These are phyloP conservation scores for Camillea tinctor DNA, from an alignment of 2,329 filamentous ascomycete genomes.

Conservation along the genomic window DNA sequence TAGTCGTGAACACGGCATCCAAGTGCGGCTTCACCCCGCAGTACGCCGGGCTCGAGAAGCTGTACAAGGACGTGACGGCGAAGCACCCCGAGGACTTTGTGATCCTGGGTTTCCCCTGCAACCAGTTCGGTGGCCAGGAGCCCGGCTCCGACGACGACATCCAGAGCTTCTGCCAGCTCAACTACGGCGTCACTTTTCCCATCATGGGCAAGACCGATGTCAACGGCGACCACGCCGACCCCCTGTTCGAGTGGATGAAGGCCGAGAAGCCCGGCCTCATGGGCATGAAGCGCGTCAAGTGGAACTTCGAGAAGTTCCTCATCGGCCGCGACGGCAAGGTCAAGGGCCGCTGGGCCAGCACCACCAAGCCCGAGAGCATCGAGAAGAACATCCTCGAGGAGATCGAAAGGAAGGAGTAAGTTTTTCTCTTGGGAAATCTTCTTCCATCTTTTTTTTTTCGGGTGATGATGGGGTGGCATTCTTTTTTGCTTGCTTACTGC, in stretches of 20 bases:
- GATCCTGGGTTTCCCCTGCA: slow-evolving; percentile 96
- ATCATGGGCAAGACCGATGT: slow-evolving; percentile 91
- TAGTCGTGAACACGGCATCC: slow-evolving; percentile 96
- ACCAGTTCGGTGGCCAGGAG: slow-evolving; percentile 93
- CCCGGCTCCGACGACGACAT: slow-evolving; percentile 80
- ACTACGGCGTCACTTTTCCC: slow-evolving; percentile 92
- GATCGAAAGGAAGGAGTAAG: slow-evolving; percentile 55
- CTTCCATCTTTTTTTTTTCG: too few relatives aligned
- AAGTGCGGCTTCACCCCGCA: slow-evolving; percentile 99
- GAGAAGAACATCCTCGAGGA: slow-evolving; percentile 75
- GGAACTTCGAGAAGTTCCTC: slow-evolving; percentile 99
- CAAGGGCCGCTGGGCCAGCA: slow-evolving; percentile 81
- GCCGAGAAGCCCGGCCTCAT: slow-evolving; percentile 74
- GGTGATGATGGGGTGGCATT: too few relatives aligned
- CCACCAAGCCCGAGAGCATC: slow-evolving; percentile 79
- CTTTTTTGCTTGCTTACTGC: too few relatives aligned
- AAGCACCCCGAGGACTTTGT: slow-evolving; percentile 74
- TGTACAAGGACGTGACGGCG: slow-evolving; percentile 76
- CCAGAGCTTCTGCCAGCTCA: slow-evolving; percentile 82
- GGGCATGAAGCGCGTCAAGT: slow-evolving; percentile 91
- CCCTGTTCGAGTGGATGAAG: slow-evolving; percentile 77
- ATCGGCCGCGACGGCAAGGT: slow-evolving; percentile 83
- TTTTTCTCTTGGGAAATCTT: too few relatives aligned
- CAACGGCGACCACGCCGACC: slow-evolving; percentile 79
- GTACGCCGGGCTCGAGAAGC: slow-evolving; percentile 83